Base-by-base conservation (phyloP, 805 yeast genomes). In the Candida ulmi region DNA sequence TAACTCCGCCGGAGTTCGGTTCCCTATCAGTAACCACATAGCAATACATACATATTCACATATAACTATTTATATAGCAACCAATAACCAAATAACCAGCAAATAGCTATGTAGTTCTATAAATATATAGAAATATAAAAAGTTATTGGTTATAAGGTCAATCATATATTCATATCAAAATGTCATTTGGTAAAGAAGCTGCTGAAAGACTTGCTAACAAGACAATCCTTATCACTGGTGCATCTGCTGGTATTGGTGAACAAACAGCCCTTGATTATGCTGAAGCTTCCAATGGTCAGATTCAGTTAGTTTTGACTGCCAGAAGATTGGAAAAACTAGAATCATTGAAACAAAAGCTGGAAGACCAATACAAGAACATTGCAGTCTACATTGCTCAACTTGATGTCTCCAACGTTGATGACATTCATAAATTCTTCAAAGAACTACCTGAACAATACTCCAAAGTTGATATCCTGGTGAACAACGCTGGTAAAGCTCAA, bases 191-290 rank as follows among this genome's bases (percentile, higher is more conserved):
- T 21, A 21, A 28, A 36, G 74, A 70, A 52, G 93, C 95, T 41
- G 88, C 90, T 36, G 78, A 82, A 60, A 76, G 97, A 61, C 67
- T 91, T 26, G 79, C 82, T 26, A 83, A 83, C 33, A 90, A 91
- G 58, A 78, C 78, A 18, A 72, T 87, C 15, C 73, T 91, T 30
- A 82, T 91, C 55, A 87, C 98, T 16, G 98, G 98, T 45, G 98
- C 97, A 11, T 85, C 95, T 29, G 80, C 96, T 8, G 98, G 99
- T 39, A 91, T 91, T 54, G 99, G 98, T 16, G 79, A 78, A 50
- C 91, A 95, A 40, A 88, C 96, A 13, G 98, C 97, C 13, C 62
- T 71, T 36, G 95, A 90, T 58, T 79, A 87, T 50, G 93, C 96
- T 25, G 79, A 57, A 27, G 85, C 86, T n/a, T 71, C 91, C 19